Conservation (phyloP, 2,329 filamentous ascomycete genomes). For the Venturiaceae sp. region DNA sequence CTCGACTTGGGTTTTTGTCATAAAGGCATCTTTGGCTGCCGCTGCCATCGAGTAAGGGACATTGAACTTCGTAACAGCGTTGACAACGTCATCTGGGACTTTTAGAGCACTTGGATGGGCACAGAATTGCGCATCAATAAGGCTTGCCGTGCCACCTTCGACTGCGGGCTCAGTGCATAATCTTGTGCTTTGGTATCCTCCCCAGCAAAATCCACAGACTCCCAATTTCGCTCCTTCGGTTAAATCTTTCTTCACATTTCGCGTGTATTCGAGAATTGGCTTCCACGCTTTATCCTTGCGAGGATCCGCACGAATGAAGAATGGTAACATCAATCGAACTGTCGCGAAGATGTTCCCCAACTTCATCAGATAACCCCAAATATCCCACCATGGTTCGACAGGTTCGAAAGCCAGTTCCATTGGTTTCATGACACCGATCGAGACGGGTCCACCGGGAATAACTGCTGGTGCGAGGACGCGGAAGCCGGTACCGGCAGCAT, state of each 20-base stretch:
- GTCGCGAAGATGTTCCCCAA: neutral
- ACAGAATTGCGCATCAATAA: conserved; percentile 14
- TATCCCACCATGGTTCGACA: neutral
- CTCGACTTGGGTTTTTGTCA: conserved; percentile 10
- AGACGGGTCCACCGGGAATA: neutral
- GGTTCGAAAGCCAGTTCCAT: neutral
- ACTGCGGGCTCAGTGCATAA: conserved; percentile 11
- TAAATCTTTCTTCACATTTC: neutral
- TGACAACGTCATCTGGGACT: conserved; percentile 8
- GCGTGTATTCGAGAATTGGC: neutral
- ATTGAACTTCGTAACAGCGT: conserved; percentile 14
- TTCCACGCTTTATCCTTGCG: neutral
- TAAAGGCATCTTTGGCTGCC: conserved; percentile 13
- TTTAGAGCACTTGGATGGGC: conserved; percentile 13
- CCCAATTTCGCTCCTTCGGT: neutral
- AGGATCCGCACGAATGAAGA: neutral
- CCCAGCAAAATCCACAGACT: neutral
- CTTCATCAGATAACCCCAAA: neutral
- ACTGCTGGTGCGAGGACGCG: neutral
- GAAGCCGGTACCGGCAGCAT: conserved; percentile 11
- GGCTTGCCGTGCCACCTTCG: conserved; percentile 6
- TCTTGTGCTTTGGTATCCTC: neutral
- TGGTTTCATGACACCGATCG: neutral
- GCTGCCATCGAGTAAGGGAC: conserved; percentile 13
- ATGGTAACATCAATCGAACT: neutral